phyloP scores from a whole-genome alignment of 768 basidiomycete genomes.

The Termitomyces sp. region DNA sequence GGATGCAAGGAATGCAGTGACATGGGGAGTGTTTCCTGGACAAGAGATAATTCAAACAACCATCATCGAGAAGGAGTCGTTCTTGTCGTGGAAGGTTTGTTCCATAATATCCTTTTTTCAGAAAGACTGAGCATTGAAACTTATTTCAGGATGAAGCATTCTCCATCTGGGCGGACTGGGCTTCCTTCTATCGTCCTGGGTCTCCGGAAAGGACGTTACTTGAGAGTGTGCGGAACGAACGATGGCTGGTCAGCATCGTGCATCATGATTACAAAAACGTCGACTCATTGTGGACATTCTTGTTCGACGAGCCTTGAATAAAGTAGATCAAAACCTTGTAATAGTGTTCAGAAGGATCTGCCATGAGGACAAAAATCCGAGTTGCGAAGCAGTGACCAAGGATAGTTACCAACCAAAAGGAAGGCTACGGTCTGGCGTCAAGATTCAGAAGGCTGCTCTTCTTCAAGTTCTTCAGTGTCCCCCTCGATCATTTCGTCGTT shows the following conservation, averaged over 20 bases:
- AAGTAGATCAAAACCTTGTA: constrained; percentile 6
- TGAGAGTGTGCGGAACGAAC: constrained; percentile 58
- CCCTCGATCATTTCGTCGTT: constrained; percentile 36
- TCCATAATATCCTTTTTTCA: not conserved
- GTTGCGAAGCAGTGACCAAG: not conserved
- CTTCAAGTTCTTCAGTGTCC: constrained; percentile 48
- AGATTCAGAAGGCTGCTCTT: constrained; percentile 35
- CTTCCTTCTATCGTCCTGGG: constrained; percentile 72
- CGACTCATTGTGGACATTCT: constrained; percentile 79
- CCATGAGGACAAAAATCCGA: no score
- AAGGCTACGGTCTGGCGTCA: constrained; percentile 9
- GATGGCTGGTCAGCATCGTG: constrained; percentile 89
- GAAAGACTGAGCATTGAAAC: constrained; percentile 1
- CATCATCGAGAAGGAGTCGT: constrained; percentile 92
- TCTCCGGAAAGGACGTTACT: constrained; percentile 72
- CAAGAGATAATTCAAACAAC: constrained; percentile 96
- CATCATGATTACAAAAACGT: constrained; percentile 89
- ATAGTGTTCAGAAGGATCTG: constrained; percentile 1
- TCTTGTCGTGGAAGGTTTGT: constrained; percentile 91
- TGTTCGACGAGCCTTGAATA: constrained; percentile 35
- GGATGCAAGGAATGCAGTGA: constrained; percentile 87
- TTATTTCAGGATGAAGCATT: constrained; percentile 84
- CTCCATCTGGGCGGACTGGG: constrained; percentile 94
- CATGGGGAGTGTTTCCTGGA: constrained; percentile 98
- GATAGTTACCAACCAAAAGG: not conserved